Evolutionary conservation across 2,329 filamentous ascomycete species (phyloP).

Genomic region (Plenodomus biglobosus): DNA sequence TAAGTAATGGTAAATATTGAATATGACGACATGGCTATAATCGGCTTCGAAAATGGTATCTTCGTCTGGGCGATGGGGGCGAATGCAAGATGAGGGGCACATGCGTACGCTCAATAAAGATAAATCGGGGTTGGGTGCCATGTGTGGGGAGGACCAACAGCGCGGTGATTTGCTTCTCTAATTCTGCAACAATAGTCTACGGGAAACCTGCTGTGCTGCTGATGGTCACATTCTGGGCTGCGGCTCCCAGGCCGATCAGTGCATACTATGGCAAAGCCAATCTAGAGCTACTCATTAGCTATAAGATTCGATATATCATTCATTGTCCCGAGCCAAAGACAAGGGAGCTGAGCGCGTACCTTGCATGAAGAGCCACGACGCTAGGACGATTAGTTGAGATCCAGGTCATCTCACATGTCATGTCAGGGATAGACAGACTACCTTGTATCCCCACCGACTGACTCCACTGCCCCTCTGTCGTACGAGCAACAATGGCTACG

Average conservation of each 20-base stretch:
- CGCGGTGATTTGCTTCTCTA: too few species aligned
- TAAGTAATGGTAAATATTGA: background rate
- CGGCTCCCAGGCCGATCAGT: too few species aligned
- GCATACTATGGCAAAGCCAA: background rate
- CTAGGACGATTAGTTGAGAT: conserved; percentile 14
- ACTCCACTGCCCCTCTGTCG: conserved; percentile 1
- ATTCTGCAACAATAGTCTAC: too few species aligned
- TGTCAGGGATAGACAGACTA: conserved; percentile 14
- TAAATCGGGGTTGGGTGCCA: background rate
- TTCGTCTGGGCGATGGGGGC: conserved; percentile 14
- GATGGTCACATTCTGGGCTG: too few species aligned
- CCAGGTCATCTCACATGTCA: conserved; percentile 19
- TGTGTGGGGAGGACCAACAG: too few species aligned
- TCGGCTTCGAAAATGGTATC: conserved; percentile 7
- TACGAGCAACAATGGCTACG: background rate
- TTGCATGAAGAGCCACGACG: conserved; percentile 23
- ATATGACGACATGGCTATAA: conserved; percentile 21
- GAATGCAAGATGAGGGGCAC: conserved; percentile 2
- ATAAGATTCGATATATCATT: background rate
- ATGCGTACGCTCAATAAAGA: conserved; percentile 6
- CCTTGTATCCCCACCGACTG: background rate
- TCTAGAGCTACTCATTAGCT: background rate
- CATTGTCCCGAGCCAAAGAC: conserved; percentile 1
- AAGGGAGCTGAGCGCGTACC: conserved; percentile 22
- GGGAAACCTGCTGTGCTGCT: too few species aligned